Base-by-base conservation (phyloP, 345 rosid genomes). In the Murraya koenigii region DNA sequence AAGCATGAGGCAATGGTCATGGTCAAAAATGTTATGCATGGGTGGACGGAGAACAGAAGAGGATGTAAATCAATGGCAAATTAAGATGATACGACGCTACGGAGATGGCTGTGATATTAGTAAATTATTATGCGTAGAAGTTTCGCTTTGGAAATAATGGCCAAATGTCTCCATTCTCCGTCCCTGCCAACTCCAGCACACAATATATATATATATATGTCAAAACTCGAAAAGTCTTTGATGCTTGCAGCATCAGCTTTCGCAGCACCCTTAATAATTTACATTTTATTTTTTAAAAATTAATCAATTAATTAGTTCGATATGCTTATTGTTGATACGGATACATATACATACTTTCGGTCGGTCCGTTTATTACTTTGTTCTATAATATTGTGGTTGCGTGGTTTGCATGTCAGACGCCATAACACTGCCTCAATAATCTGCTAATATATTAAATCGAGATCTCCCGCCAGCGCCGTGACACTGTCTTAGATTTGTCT, bases 381-480 rank as follows among this genome's bases (percentile, higher is more conserved):
- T 66, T 66, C 71, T 7, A 64, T 32, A 11, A 23, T 38, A 67
- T 10, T 13, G 71, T 25, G 32, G 32, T 1, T 32, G 28, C 10
- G 47, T 15, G 75, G 65, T n/a, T 56, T 56, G 64, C 75, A 64
- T 8, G 35, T 39, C 26, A 25, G 58, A 6, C 6, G 47, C 22
- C 49, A 47, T 47, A 6, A 28, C 77, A 11, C 44, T 1, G 20
- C 69, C 60, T 25, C 77, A 38, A 23, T 1, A 20, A 19, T 33
- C 6, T 22, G 26, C 19, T 17, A 52, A 22, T 15, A 32, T 54
- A 69, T 25, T 41, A 62, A 61, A 23, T 61, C 6, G 58, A 20
- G 38, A 44, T 49, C 10, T 8, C 77, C 77, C 77, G 77, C 28
- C 69, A 41, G 19, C 10, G 30, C 41, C 69, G 69, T 62, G 77